Conservation (phyloP, 2,329 filamentous ascomycete genomes). For the Pseudogymnoascus sp. region DNA sequence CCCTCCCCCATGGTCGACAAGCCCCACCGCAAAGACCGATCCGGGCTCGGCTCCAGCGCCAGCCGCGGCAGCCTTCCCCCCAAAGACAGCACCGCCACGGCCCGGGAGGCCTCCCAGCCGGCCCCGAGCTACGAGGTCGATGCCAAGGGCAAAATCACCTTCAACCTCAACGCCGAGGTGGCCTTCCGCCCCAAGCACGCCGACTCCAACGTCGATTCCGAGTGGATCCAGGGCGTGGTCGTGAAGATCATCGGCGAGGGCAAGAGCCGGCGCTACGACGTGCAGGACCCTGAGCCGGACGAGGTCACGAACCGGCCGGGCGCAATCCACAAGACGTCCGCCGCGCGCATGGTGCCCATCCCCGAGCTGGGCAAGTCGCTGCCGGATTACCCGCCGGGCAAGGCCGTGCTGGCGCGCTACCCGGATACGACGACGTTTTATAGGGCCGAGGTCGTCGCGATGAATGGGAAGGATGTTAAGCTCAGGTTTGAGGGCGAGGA, state of each 20-base stretch:
- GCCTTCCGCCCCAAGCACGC: constrained; percentile 54
- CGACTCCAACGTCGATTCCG: constrained; percentile 38
- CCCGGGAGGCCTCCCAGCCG: not conserved
- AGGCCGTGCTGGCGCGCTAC: constrained; percentile 68
- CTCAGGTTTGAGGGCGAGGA: constrained; percentile 76
- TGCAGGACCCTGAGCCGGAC: constrained; percentile 72
- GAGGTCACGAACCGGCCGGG: constrained; percentile 56
- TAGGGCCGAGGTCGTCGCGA: constrained; percentile 70
- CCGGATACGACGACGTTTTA: constrained; percentile 82
- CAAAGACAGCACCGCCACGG: constrained; percentile 14
- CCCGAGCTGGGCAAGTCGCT: constrained; percentile 51
- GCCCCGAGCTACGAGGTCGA: constrained; percentile 11
- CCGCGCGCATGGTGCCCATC: constrained; percentile 69
- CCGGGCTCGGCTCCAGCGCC: constrained; percentile 15
- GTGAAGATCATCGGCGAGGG: constrained; percentile 67
- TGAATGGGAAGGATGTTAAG: constrained; percentile 48
- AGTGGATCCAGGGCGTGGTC: constrained; percentile 72
- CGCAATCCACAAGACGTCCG: constrained; percentile 57
- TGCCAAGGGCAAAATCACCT: constrained; percentile 41
- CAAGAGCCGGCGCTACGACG: constrained; percentile 69
- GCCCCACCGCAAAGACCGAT: constrained; percentile 17
- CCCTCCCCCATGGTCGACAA: constrained; percentile 24
- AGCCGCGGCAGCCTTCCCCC: constrained; percentile 21
- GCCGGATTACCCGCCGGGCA: constrained; percentile 54
- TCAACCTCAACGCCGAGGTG: constrained; percentile 54